These are phyloP conservation scores for Venturia pyrina DNA, from an alignment of 2,329 filamentous ascomycete species.

Conservation along the genomic window DNA sequence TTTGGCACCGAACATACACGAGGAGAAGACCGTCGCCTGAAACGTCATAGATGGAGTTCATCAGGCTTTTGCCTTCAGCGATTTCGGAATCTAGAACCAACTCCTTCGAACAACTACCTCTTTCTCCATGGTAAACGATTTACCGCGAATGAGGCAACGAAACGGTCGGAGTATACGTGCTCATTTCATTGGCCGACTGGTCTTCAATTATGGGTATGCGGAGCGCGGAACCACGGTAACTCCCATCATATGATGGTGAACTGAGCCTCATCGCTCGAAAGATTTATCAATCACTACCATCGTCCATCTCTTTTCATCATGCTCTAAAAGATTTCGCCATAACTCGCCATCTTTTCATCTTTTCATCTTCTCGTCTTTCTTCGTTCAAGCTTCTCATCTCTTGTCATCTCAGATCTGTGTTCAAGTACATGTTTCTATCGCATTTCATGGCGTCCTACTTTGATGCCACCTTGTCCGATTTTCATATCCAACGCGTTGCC, in stretches of 20 bases:
- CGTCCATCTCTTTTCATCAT: not conserved
- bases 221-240: not conserved
- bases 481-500: not conserved
- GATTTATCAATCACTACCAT: not conserved
- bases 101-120: not conserved
- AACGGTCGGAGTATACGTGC: not conserved
- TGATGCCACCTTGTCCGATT: not conserved
- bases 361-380: not conserved
- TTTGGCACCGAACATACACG: conserved; percentile 34
- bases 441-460: not conserved
- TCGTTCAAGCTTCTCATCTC: not conserved
- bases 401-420: not conserved
- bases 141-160: not conserved
- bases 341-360: not conserved
- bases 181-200: not conserved
- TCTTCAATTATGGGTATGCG: not conserved
- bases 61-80: not conserved
- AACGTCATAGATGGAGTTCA: not conserved
- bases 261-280: not conserved
- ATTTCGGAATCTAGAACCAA: not conserved
- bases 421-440: not conserved
- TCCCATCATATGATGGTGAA: not conserved
- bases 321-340: not conserved
- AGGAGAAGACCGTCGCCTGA: conserved; percentile 10
- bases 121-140: not conserved